Evolutionary conservation across 1,139 yeast species (phyloP).

Genomic region (Saccharomycopsis phalli): DNA sequence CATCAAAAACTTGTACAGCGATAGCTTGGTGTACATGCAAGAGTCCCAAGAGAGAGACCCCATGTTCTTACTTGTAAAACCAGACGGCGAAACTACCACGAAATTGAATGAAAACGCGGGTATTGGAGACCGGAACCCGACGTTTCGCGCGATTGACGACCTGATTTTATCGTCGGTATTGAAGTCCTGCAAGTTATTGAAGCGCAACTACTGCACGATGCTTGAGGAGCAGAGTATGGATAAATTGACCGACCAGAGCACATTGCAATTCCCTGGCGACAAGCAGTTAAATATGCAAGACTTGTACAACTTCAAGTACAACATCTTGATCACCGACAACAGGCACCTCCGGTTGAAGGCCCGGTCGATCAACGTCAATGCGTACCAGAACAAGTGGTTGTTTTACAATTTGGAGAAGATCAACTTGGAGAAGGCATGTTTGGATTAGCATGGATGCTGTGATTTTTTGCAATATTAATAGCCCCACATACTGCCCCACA

Average conservation of each 20-base stretch:
- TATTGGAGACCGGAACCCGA: conserved; percentile 24
- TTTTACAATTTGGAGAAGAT: conserved; percentile 42
- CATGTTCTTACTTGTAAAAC: conserved; percentile 56
- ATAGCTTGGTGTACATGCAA: conserved; percentile 38
- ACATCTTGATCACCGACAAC: conserved; percentile 64
- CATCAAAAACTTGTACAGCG: conserved; percentile 54
- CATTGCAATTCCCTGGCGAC: conserved; percentile 34
- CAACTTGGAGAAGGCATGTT: conserved; percentile 19
- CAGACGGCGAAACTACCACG: conserved; percentile 55
- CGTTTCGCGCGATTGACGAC: conserved; percentile 19
- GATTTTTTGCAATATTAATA: background rate
- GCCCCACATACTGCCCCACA: too few species aligned
- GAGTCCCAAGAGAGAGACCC: conserved; percentile 25
- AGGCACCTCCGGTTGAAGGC: conserved; percentile 63
- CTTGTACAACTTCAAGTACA: conserved; percentile 42
- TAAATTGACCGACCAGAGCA: conserved; percentile 27
- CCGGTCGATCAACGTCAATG: conserved; percentile 46
- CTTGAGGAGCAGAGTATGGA: conserved; percentile 9
- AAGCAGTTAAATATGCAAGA: conserved; percentile 26
- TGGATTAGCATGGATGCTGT: conserved; percentile 9
- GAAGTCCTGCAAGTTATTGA: conserved; percentile 12
- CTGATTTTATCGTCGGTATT: conserved; percentile 12
- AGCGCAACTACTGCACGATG: conserved; percentile 10
- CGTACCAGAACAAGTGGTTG: conserved; percentile 55
- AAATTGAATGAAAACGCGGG: conserved; percentile 25